Percentiles rank a stretch among this genome's conserved stretches.
These are phyloP conservation scores for Pythium dissotocum DNA, from an alignment of 352 stramenopile species.

Conservation along the genomic window DNA sequence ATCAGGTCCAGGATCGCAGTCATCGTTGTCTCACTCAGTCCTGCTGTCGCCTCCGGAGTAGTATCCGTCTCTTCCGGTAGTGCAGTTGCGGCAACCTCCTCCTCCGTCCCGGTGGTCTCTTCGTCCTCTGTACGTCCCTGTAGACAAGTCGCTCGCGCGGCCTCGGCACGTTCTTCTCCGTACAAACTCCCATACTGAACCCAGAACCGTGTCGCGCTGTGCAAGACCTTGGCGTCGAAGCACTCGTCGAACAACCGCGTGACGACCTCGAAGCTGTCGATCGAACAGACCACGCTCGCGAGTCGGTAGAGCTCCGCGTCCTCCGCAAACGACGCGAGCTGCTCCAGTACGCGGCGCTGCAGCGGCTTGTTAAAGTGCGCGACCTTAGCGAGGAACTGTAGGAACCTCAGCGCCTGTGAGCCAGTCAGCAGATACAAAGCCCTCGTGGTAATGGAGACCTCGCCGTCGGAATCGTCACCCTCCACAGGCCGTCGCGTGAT, in stretches of 20 bases:
- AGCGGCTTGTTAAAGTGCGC: conserved; percentile 60
- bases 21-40: background rate
- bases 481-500: conserved; percentile 37
- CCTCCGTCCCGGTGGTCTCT: conserved; percentile 5
- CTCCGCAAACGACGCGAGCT: conserved; percentile 44
- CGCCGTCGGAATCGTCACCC: background rate
- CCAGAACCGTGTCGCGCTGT: conserved; percentile 45
- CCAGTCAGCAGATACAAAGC: conserved; percentile 65
- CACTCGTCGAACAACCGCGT: conserved; percentile 37
- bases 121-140: background rate
- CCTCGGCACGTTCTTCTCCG: conserved; percentile 30
- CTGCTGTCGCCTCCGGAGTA: background rate
- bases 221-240: conserved; percentile 34
- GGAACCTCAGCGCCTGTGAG: conserved; percentile 49
- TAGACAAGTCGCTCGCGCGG: conserved; percentile 20
- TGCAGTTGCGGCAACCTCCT: background rate
- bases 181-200: conserved; percentile 52
- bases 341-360: conserved; percentile 45
- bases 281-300: conserved; percentile 40
- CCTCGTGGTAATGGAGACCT: conserved; percentile 19
- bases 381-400: conserved; percentile 72
- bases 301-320: conserved; percentile 55
- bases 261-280: conserved; percentile 46
- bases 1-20: background rate
- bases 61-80: background rate